phyloP scores from a whole-genome alignment of 805 yeast genomes.

The Blastobotrys chiropterorum region DNA sequence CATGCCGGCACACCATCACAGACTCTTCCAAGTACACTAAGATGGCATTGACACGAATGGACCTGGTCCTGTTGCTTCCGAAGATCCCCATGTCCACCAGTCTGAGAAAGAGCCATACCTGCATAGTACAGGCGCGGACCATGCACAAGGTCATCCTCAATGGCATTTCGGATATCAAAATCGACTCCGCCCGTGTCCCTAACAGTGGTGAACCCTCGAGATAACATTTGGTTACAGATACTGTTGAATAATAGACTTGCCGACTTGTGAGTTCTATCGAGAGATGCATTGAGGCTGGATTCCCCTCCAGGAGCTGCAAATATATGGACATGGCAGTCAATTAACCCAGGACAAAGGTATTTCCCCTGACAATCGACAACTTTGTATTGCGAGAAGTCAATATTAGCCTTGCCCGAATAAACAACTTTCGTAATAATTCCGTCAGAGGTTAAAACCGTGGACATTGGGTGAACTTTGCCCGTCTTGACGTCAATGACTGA shows the following conservation, averaged over 20 bases:
- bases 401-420: not conserved
- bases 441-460: not conserved
- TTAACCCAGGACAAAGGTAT: not conserved
- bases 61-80: not conserved
- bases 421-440: not conserved
- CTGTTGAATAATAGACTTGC: no score
- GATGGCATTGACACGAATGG: not conserved
- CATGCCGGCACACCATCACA: constrained; percentile 4
- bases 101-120: constrained; percentile 6
- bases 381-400: not conserved
- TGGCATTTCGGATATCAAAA: no score
- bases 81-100: constrained; percentile 9
- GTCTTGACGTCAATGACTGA: not conserved
- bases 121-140: constrained; percentile 4
- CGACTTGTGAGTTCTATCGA: no score
- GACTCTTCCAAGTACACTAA: not conserved
- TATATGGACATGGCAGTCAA: not conserved
- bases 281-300: no score
- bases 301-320: not conserved
- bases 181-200: no score
- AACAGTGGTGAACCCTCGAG: no score
- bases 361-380: not conserved
- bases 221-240: no score
- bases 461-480: not conserved
- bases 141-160: not conserved